Conservation (phyloP, 768 basidiomycete species). For the Pleurotus cornucopiae region DNA sequence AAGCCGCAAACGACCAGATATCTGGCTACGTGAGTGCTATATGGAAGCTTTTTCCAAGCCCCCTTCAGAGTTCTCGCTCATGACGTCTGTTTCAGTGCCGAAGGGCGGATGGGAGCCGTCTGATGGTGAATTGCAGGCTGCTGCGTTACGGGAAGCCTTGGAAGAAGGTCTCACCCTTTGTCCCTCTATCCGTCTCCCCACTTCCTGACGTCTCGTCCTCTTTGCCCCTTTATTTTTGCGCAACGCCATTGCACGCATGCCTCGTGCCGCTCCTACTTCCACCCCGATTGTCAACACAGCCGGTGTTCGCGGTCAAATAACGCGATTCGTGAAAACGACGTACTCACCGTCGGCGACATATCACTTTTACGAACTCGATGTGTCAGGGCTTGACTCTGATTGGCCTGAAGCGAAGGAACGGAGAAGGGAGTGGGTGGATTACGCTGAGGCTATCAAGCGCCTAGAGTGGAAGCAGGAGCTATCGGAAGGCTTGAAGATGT, state of each 20-base stretch:
- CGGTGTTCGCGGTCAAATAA: conserved; percentile 84
- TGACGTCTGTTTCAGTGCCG: conserved; percentile 52
- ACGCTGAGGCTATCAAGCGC: conserved; percentile 70
- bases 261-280: conserved; percentile 16
- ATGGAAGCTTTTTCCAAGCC: conserved; percentile 9
- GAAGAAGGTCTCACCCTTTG: conserved; percentile 94
- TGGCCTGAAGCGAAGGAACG: conserved; percentile 83
- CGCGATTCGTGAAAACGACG: conserved; percentile 81
- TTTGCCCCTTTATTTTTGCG: conserved; percentile 24
- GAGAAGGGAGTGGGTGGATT: conserved; percentile 85
- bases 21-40: conserved; percentile 81
- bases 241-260: conserved; percentile 11
- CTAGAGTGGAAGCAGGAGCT: conserved; percentile 86
- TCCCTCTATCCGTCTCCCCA: conserved; percentile 69
- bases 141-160: conserved; percentile 86
- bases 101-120: conserved; percentile 89
- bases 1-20: conserved; percentile 74
- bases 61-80: background rate
- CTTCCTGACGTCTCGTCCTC: conserved; percentile 59
- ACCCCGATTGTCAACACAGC: conserved; percentile 46
- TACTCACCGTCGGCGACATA: conserved; percentile 76
- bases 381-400: conserved; percentile 66
- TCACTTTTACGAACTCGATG: conserved; percentile 90
- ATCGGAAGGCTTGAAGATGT: conserved; percentile 68
- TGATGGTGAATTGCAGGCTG: conserved; percentile 79